Base-by-base conservation (phyloP, 1,284 basidiomycete genomes). In the Papiliotrema laurentii region DNA sequence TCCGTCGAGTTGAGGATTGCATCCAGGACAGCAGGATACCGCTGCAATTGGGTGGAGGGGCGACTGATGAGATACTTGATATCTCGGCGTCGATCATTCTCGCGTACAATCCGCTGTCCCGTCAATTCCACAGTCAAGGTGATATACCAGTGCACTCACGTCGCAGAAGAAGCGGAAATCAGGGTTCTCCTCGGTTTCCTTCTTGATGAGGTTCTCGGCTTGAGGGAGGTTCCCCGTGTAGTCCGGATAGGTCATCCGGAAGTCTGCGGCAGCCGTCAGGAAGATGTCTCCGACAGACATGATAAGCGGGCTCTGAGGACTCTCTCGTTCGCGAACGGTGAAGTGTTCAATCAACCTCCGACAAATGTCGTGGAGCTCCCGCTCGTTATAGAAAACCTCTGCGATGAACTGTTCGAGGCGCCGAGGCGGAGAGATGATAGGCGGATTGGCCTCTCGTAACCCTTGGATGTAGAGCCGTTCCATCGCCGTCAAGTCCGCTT, bases 241-340 rank as follows among this genome's bases (percentile, higher is more conserved):
- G 13, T 80, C 78, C 0, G 89, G 87, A 71, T 98, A 98, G 3
- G 85, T 83, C 7, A 83, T 76, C 30, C 87, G 80, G 76, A 97
- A 97, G 63, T 93, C 87, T 1, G 88, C 84, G 0, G 90, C 90
- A 0, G 89, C 86, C 16, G 85, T 82, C 43, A 97, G 76, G 64
- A 97, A 89, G 45, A 97, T 83, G 66, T 97, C 92, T 0, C 93
- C 94, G 39, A 97, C 87, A 39, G 80, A 80, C 54, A 86, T 82
- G 36, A 97, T 85, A 42, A 97, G 79, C 0, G 89, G 87, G 16
- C 80, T 80, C 61, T 93, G 85, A 9, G 50, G 49, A 35, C 59
- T 56, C 69, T 97, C 92, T 40, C 89, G 80, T 66, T 97, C 89
- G 24, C 92, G 82, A 21, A 92, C 85, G 47, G 86, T 83, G 75